Evolutionary conservation across 2,329 filamentous ascomycete species (phyloP).

Genomic region (Clonostachys solani): DNA sequence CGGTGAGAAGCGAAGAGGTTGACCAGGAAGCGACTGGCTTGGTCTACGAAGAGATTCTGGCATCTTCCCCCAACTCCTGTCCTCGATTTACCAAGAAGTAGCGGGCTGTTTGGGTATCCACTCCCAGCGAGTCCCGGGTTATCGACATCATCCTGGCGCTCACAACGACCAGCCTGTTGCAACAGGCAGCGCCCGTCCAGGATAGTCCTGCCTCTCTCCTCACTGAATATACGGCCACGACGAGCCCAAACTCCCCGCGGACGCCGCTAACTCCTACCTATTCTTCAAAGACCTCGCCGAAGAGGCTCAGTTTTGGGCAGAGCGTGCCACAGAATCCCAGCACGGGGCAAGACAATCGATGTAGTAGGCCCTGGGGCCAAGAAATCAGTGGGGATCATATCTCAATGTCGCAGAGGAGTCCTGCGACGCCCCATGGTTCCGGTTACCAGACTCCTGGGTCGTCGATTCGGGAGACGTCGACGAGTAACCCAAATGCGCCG

Average conservation of each 20-base stretch:
- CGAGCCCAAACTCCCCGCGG: conserved; percentile 24
- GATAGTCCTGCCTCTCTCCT: conserved; percentile 22
- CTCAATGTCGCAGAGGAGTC: conserved; percentile 61
- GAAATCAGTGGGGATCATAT: conserved; percentile 51
- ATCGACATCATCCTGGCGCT: conserved; percentile 20
- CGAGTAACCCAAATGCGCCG: conserved; percentile 7
- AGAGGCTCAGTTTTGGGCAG: too few relatives aligned
- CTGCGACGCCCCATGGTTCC: conserved; percentile 52
- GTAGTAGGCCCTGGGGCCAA: conserved; percentile 47
- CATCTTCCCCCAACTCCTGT: too few relatives aligned
- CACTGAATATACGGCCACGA: conserved; percentile 23
- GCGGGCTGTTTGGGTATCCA: conserved; percentile 19
- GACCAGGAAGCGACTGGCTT: too few relatives aligned
- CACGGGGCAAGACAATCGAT: conserved; percentile 40
- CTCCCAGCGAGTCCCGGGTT: conserved; percentile 22
- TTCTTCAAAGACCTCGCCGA: conserved; percentile 8
- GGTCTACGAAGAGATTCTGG: too few relatives aligned
- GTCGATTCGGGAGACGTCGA: conserved; percentile 24
- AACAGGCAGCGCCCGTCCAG: conserved; percentile 21
- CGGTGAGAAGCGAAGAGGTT: too few relatives aligned
- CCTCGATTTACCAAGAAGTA: too few relatives aligned
- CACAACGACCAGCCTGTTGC: conserved; percentile 23
- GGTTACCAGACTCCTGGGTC: conserved; percentile 38
- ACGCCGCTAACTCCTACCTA: conserved; percentile 27
- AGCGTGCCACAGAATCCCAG: too few relatives aligned